A percentile compares a stretch with the other conserved stretches of the same genome.
Conservation (phyloP, 2,329 filamentous ascomycete genomes). For the Akanthomyces lecanii region DNA sequence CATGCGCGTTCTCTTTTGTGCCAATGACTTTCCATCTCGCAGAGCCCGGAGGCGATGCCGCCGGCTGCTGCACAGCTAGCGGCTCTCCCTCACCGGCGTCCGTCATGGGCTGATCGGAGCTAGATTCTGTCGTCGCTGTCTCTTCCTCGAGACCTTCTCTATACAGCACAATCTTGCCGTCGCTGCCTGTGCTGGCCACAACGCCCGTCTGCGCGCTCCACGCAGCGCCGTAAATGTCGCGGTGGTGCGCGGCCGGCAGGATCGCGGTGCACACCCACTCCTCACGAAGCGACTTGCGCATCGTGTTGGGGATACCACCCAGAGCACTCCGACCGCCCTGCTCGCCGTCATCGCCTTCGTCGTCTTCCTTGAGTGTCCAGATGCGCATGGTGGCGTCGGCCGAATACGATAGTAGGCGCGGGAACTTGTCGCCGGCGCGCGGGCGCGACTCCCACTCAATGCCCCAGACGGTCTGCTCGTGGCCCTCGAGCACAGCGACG, state of each 20-base stretch:
- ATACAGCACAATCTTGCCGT: slow-evolving; percentile 78
- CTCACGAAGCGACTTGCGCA: slow-evolving; percentile 73
- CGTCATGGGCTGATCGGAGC: slow-evolving; percentile 27
- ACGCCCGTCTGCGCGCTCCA: slow-evolving; percentile 78
- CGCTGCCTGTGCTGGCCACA: slow-evolving; percentile 84
- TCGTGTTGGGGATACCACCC: slow-evolving; percentile 79
- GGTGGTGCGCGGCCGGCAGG: slow-evolving; percentile 71
- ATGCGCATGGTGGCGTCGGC: slow-evolving; percentile 77
- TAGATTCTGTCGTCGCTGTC: slow-evolving; percentile 18
- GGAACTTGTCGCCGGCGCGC: slow-evolving; percentile 38
- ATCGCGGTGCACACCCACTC: slow-evolving; percentile 74
- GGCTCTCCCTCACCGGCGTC: slow-evolving; percentile 18
- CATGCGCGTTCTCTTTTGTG: slow-evolving; percentile 71
- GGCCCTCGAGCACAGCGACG: slow-evolving; percentile 74
- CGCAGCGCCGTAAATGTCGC: slow-evolving; percentile 77
- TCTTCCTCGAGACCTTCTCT: slow-evolving; percentile 46
- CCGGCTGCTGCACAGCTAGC: background rate
- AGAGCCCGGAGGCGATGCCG: slow-evolving; percentile 17
- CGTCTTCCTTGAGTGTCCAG: slow-evolving; percentile 64
- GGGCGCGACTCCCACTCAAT: slow-evolving; percentile 63
- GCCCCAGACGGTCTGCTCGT: slow-evolving; percentile 85
- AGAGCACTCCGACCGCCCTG: slow-evolving; percentile 35
- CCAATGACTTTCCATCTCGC: slow-evolving; percentile 69
- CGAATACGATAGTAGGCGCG: slow-evolving; percentile 74
- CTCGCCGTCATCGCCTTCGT: slow-evolving; percentile 37